phyloP scores from a whole-genome alignment of 257 asterid species.

The Solanum lycopersicoides region DNA sequence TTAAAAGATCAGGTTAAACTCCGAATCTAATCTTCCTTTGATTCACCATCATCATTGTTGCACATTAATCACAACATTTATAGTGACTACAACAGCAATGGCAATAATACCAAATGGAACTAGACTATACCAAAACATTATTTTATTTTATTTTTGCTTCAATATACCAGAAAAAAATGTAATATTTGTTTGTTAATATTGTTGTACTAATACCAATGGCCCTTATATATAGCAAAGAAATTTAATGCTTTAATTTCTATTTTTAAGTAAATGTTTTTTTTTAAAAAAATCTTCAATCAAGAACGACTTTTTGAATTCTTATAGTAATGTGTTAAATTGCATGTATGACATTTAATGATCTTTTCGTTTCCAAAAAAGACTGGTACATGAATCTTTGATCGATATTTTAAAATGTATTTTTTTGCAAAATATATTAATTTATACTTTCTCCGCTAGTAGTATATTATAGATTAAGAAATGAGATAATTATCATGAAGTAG shows the following conservation, averaged over 20 bases:
- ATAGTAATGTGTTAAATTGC: background rate
- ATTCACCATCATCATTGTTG: background rate
- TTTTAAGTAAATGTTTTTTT: too few relatives aligned
- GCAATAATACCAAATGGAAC: background rate
- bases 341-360: too few relatives aligned
- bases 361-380: too few relatives aligned
- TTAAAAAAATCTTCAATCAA: too few relatives aligned
- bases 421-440: too few relatives aligned
- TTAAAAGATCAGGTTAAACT: too few relatives aligned
- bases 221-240: background rate
- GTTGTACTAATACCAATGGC: background rate
- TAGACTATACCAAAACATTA: background rate
- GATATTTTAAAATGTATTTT: too few relatives aligned
- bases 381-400: too few relatives aligned
- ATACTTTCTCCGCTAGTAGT: background rate
- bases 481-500: background rate
- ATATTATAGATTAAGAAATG: background rate
- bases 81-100: background rate
- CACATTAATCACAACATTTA: background rate
- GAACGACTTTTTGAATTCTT: background rate
- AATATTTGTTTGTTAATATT: too few relatives aligned
- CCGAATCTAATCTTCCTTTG: background rate
- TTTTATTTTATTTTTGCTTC: too few relatives aligned
- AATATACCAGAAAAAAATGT: too few relatives aligned
- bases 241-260: background rate